Conservation (phyloP, 768 basidiomycete genomes). For the Suillus spraguei region DNA sequence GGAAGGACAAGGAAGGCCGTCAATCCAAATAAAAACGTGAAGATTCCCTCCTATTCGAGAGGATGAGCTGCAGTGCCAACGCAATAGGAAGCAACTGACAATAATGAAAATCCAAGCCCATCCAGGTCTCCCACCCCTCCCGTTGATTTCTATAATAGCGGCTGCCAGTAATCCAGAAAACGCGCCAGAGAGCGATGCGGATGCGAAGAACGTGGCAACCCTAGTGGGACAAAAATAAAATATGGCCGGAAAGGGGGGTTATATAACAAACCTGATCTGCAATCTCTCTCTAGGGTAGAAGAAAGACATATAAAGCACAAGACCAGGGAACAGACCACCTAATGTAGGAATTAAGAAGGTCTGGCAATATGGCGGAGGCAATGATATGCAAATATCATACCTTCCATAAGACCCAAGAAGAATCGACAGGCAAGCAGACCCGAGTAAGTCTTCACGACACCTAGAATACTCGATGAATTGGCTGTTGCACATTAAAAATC, state of each 20-base stretch:
- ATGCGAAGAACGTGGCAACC: constrained; percentile 41
- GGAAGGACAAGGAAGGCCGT: constrained; percentile 53
- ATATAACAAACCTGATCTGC: constrained; percentile 22
- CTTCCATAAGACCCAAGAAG: constrained; percentile 60
- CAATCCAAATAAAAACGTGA: constrained; percentile 62
- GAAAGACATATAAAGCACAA: constrained; percentile 58
- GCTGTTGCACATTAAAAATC: not conserved
- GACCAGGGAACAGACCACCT: constrained; percentile 62
- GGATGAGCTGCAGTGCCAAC: constrained; percentile 2
- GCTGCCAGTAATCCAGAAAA: constrained; percentile 68
- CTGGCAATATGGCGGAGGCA: not conserved
- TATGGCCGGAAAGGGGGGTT: constrained; percentile 3
- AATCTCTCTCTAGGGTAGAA: constrained; percentile 39
- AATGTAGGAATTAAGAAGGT: constrained; percentile 11
- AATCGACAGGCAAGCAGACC: constrained; percentile 55
- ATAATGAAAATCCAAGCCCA: constrained; percentile 68
- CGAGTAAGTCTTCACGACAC: constrained; percentile 48
- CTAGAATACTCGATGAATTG: constrained; percentile 24
- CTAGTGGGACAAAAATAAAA: constrained; percentile 24
- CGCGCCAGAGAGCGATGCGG: constrained; percentile 56
- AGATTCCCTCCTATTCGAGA: constrained; percentile 50
- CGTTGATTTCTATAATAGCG: constrained; percentile 60
- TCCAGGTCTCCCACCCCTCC: constrained; percentile 49
- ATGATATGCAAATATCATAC: constrained; percentile 29
- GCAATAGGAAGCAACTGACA: constrained; percentile 26